These are phyloP conservation scores for Neospermospora avenae DNA, from an alignment of 2,329 filamentous ascomycete genomes.

Conservation along the genomic window DNA sequence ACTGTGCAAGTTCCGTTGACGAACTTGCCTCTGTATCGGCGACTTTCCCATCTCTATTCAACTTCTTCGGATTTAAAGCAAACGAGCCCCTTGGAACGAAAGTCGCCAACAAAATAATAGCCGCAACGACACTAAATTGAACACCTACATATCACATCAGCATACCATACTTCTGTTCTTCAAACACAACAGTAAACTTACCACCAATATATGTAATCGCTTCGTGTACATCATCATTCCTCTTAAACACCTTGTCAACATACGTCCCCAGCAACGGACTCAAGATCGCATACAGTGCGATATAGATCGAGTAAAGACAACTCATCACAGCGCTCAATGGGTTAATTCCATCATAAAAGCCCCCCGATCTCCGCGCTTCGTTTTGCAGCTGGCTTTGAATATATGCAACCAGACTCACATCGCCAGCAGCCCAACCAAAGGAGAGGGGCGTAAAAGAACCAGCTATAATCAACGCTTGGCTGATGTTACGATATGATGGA, in stretches of 20 bases:
- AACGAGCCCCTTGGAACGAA: background rate
- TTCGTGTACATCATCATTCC: background rate
- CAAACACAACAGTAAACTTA: background rate
- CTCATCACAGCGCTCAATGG: constrained; percentile 2
- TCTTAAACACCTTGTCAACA: background rate
- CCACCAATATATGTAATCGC: background rate
- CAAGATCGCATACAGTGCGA: background rate
- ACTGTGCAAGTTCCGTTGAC: background rate
- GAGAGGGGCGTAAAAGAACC: background rate
- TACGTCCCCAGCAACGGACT: background rate
- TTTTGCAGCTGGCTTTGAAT: background rate
- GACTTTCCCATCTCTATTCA: background rate
- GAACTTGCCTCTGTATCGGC: background rate
- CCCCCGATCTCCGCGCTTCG: background rate
- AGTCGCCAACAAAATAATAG: background rate
- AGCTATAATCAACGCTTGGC: background rate
- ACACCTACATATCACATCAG: background rate
- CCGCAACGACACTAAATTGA: background rate
- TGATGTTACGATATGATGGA: background rate
- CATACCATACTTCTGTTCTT: background rate
- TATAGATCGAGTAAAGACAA: background rate
- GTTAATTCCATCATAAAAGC: background rate
- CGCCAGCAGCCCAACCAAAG: constrained; percentile 2
- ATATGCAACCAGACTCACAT: constrained; percentile 3
- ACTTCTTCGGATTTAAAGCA: background rate